Base-by-base conservation (phyloP, 2,329 filamentous ascomycete genomes). In the Fulvia fulva region DNA sequence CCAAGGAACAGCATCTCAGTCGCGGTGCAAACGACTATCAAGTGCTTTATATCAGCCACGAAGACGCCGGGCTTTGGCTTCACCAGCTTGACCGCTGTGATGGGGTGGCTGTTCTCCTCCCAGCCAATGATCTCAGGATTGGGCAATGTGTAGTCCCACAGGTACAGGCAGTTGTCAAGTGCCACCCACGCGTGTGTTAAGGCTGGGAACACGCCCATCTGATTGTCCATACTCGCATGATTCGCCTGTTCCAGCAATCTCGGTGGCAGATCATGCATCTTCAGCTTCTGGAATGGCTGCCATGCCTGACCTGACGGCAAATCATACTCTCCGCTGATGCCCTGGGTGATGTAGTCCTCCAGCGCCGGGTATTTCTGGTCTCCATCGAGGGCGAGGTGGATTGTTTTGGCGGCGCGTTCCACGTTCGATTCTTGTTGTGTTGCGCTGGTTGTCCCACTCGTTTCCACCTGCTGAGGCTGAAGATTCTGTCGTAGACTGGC, bases 91-190 rank as follows among this genome's bases (percentile, higher is more conserved):
- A 99, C 89, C n/a, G 90, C 86, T 44, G 91, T 91, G 68, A 99
- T 97, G 64, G 86, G 90, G 72, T 95, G 87, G 6, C 86, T 81
- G 73, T 93, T 89, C 66, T 96, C 91, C 72, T 97, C 93, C 69
- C 90, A 97, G 19, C 93, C 93, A 64, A 96, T 88, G 44, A 97
- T 81, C 71, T 96, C 90, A 5, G 93, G 91, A 66, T 93, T 90
- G n/a, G 90, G 86, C 71, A 91, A 84, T 6, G 91, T 96, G 74
- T 97, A 99, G 75, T 99, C 93, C 95, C 95, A 99, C 16, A 99
- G 81, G 72, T 97, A 99, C 46, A 99, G 81, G 62, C 90, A 90
- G 76, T 96, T 97, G 77, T 99, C 94, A 71, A 99, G 94, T 23
- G 90, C 86, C 56, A 96, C 89, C 89, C 92, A 99, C 28, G 93